Conservation (phyloP, 148 eudicot genomes). For the Hydrangea macrophylla region DNA sequence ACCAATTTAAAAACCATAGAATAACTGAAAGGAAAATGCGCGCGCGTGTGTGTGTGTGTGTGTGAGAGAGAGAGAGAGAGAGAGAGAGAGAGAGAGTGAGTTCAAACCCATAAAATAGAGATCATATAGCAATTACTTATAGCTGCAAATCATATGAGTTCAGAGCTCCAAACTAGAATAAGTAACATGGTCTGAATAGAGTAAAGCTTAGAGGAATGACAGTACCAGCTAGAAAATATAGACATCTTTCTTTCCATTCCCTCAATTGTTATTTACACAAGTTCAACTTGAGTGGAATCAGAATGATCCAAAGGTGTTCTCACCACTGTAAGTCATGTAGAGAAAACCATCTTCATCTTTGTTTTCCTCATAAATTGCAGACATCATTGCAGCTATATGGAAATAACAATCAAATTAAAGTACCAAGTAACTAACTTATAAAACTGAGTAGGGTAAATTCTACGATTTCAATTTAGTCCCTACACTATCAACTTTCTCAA, state of each 20-base stretch:
- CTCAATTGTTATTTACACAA: conserved; percentile 54
- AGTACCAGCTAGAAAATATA: conserved; percentile 15
- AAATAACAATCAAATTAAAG: too few species aligned
- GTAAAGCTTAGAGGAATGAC: background rate
- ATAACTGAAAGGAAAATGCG: too few species aligned
- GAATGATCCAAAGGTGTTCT: conserved; percentile 71
- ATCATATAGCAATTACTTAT: background rate
- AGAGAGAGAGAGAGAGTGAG: background rate
- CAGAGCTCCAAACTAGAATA: background rate
- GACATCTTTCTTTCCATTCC: conserved; percentile 25
- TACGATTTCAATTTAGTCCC: too few species aligned
- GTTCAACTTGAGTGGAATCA: conserved; percentile 23
- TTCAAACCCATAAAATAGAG: background rate
- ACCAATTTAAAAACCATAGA: too few species aligned
- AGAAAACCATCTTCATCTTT: conserved; percentile 94
- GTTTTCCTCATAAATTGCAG: conserved; percentile 88
- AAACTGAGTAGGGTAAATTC: too few species aligned
- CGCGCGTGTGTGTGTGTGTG: too few species aligned
- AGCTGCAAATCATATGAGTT: background rate
- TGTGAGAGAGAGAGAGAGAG: background rate
- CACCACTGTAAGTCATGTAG: conserved; percentile 95
- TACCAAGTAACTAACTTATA: too few species aligned
- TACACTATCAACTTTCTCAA: too few species aligned
- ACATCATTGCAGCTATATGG: conserved; percentile 86
- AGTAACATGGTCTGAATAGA: background rate